Percentiles rank a stretch among this genome's conserved stretches.
Evolutionary conservation across 768 basidiomycete genomes (phyloP).

Genomic region (Calocera cornea): DNA sequence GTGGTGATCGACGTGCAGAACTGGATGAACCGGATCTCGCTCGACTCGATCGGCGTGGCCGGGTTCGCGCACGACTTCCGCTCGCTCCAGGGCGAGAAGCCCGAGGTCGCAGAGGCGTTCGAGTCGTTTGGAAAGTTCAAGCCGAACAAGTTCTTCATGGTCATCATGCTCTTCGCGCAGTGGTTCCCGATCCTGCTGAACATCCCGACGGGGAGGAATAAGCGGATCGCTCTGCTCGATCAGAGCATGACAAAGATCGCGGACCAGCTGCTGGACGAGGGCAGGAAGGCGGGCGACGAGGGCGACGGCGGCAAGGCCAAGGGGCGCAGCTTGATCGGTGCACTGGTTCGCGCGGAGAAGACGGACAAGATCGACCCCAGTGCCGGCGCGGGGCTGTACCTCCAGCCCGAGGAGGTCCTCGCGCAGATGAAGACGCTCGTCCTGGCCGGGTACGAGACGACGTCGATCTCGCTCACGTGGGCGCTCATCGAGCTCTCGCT

Average conservation of each 20-base stretch:
- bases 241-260: constrained; percentile 41
- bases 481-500: constrained; percentile 42
- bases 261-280: constrained; percentile 31
- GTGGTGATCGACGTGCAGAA: constrained; percentile 12
- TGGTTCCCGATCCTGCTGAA: constrained; percentile 41
- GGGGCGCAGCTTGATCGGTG: constrained; percentile 24
- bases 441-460: constrained; percentile 50
- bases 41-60: constrained; percentile 46
- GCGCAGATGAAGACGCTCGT: constrained; percentile 47
- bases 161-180: constrained; percentile 47
- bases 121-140: constrained; percentile 50
- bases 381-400: constrained; percentile 20
- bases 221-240: constrained; percentile 42
- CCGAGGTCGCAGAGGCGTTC: constrained; percentile 36
- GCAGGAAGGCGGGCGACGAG: constrained; percentile 25
- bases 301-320: constrained; percentile 20
- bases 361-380: constrained; percentile 26
- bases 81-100: constrained; percentile 35
- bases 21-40: constrained; percentile 15
- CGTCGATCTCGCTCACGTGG: constrained; percentile 32
- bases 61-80: constrained; percentile 48
- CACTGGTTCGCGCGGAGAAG: background rate
- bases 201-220: constrained; percentile 43
- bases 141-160: constrained; percentile 49
- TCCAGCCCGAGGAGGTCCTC: constrained; percentile 32